These are phyloP conservation scores for Adansonia rubrostipa DNA, from an alignment of 441 rosid species.

Conservation along the genomic window DNA sequence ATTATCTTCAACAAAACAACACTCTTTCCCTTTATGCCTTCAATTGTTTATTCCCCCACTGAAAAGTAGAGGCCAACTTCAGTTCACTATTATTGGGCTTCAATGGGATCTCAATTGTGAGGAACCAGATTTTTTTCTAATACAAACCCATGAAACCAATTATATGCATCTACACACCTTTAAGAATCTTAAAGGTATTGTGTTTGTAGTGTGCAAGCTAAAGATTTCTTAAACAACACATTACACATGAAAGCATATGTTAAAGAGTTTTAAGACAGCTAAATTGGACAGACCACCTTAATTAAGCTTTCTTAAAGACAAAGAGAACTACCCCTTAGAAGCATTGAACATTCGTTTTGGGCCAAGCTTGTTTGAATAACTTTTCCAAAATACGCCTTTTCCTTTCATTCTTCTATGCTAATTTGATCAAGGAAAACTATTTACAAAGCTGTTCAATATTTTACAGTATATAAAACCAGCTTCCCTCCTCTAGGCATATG, in stretches of 20 bases:
- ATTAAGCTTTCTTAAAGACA: neutral
- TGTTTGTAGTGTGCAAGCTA: neutral
- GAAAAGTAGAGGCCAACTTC: neutral
- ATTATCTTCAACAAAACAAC: too few species aligned
- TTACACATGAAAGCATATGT: neutral
- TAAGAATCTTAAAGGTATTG: neutral
- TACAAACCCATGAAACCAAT: neutral
- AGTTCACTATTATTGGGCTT: neutral
- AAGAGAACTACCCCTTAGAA: neutral
- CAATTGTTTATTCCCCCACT: too few species aligned
- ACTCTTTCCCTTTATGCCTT: too few species aligned
- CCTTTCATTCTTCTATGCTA: neutral
- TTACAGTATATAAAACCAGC: too few species aligned
- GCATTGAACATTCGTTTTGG: neutral
- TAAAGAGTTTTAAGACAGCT: neutral
- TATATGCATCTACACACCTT: neutral
- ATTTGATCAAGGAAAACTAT: neutral
- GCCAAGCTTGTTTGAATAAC: neutral
- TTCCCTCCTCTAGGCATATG: neutral
- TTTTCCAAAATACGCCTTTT: neutral
- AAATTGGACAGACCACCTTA: neutral
- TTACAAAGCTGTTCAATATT: too few species aligned
- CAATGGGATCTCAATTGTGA: neutral
- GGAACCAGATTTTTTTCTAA: neutral
- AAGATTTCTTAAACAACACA: neutral